Base-by-base conservation (phyloP, 78 protist genomes). In the Emiliania huxleyi region DNA sequence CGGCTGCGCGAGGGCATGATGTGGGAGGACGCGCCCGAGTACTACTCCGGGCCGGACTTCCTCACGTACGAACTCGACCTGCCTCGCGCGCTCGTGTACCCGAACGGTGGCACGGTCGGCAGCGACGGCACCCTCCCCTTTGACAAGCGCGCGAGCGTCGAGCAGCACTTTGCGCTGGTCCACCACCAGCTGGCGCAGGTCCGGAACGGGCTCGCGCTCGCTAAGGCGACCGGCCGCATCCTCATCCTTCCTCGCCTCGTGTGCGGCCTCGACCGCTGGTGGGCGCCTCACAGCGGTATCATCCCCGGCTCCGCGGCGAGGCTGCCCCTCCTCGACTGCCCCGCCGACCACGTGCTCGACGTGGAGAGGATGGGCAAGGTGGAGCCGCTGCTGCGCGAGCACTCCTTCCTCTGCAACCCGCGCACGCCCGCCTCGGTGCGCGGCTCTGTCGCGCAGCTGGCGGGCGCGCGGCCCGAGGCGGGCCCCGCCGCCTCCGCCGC, bases 191-290 rank as follows among this genome's bases (percentile, higher is more conserved):
- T 71, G 43, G 11, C 81, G 81, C 81, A 33, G 23, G 35, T 71
- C 43, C 81, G 81, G 0, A 25, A 21, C 23, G 81, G 33, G 23
- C 25, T 71, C 22, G n/a, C 37, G 8, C 81, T 71, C 81, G 81
- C 81, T 15, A 2, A 8, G 26, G 81, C 38, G 26, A 40, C 35
- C 42, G 19, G 23, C 25, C 81, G 81, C 81, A 5, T 21, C 81
- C 37, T 71, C 43, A 35, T 71, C 42, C n/a, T 71, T 22, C 81
- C 81, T 5, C 81, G 81, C 23, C 81, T 71, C 42, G 22, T 71
- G 26, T 71, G 81, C 81, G 81, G 81, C 81, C 37, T 71, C 43
- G 81, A 71, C 81, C 81, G 81, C 81, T 71, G 81, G 81, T 71
- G 81, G 81, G 81, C 81, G 81, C 81, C 81, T 15, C 81, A 71